Base-by-base conservation (phyloP, 2,329 filamentous ascomycete species). In the Claviceps maximensis region DNA sequence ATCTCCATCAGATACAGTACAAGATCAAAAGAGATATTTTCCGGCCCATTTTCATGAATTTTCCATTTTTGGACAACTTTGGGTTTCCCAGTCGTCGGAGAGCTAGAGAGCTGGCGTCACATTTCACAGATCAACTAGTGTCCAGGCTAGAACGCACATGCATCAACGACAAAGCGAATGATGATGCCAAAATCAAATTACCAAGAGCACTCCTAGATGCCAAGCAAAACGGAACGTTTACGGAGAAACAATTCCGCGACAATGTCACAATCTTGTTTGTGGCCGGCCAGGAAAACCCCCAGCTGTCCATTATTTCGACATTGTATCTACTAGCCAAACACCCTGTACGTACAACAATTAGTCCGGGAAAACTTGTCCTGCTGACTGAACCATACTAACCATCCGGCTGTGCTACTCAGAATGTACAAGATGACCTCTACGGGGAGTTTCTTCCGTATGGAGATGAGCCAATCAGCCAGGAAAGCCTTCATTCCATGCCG, bases 221-320 rank as follows among this genome's bases (percentile, higher is more conserved):
- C 4, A 44, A 57, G 31, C 40, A 51, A 8, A 50, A 56, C 4
- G 63, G 64, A 4, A 51, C 53, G 17, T 60, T 64, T 38, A 65
- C 57, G 7, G 65, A 71, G 52, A 63, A 65, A 51, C 68, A 71
- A 50, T 66, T 70, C 54, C 63, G 67, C 17, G 66, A 70, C 49
- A 72, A 72, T 44, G 54, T 69, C 19, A 69, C 68, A 38, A 65
- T 72, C 15, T 59, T 64, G 1, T 72, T 71, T 47, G 61, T 72
- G 15, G 69, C 70, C 0, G 68, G 68, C 0, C 69, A 72, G 50
- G 70, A 72, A 57, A 72, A 72, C 52, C 64, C 67, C 1, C 69
- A 71, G 58, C 59, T 67, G 51, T 59, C 66, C 19, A 61, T 71
- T 19, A 65, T 63, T 15, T 70, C 65, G 1, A 61, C 59, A 21